Percentiles rank a stretch among this genome's conserved stretches.
Conservation (phyloP, 345 rosid genomes). For the Fremontodendron californicum region DNA sequence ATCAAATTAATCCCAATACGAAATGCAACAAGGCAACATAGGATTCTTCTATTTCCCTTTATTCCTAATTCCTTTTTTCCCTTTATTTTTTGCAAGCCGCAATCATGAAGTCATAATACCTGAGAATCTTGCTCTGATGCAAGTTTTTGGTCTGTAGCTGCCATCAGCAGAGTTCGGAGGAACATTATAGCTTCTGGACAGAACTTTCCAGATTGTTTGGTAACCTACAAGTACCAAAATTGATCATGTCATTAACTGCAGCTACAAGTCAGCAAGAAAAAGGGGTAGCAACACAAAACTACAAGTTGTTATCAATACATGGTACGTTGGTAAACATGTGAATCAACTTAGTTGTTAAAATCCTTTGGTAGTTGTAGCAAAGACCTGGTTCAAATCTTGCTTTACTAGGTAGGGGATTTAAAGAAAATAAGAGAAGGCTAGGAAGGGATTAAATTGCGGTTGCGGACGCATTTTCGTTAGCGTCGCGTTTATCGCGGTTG, state of each 20-base stretch:
- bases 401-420: not conserved
- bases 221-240: not conserved
- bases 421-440: not conserved
- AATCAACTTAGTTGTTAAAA: not conserved
- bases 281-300: not conserved
- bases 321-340: not conserved
- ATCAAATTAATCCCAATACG: not conserved
- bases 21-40: not conserved
- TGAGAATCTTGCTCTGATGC: conserved; percentile 46
- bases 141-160: conserved; percentile 44
- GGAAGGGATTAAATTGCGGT: no score
- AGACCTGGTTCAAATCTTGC: not conserved
- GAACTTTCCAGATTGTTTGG: conserved; percentile 68
- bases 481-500: no score
- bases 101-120: conserved; percentile 36
- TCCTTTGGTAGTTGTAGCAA: not conserved
- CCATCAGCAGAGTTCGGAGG: conserved; percentile 58
- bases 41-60: not conserved
- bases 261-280: not conserved
- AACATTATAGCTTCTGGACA: conserved; percentile 85
- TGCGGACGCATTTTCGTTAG: no score
- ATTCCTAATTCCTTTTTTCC: not conserved
- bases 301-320: no score
- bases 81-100: not conserved
- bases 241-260: conserved; percentile 8